Conservation (phyloP, 495 filamentous ascomycete species). For the Hypoxylon perforatum region DNA sequence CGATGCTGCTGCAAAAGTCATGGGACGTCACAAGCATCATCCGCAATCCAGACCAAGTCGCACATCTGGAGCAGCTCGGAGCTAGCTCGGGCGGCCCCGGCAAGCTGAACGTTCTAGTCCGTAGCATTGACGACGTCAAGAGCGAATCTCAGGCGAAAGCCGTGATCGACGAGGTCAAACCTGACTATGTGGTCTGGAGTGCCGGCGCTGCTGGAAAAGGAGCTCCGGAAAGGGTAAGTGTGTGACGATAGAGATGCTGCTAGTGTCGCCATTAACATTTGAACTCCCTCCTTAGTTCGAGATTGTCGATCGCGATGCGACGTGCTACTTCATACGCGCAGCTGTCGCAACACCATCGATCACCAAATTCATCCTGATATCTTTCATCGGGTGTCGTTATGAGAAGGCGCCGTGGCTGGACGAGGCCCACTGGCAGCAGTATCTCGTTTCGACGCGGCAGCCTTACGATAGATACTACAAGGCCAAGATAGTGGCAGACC, state of each 20-base stretch:
- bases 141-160: conserved; percentile 66
- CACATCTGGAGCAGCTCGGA: conserved; percentile 67
- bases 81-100: conserved; percentile 57
- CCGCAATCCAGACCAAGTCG: conserved; percentile 71
- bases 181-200: conserved; percentile 79
- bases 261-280: conserved; percentile 62
- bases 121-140: conserved; percentile 74
- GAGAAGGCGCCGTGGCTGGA: conserved; percentile 71
- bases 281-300: conserved; percentile 29
- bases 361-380: conserved; percentile 77
- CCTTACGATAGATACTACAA: conserved; percentile 71
- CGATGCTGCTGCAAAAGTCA: conserved; percentile 71
- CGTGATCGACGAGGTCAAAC: conserved; percentile 66
- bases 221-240: conserved; percentile 61
- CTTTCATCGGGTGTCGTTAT: conserved; percentile 69
- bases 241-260: neutral
- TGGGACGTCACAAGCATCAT: conserved; percentile 82
- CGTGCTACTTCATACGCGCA: conserved; percentile 73
- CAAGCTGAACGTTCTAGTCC: conserved; percentile 64
- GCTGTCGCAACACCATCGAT: conserved; percentile 65
- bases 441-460: conserved; percentile 63
- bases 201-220: conserved; percentile 83
- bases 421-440: conserved; percentile 62
- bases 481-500: conserved; percentile 79
- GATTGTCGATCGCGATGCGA: conserved; percentile 72